Percentiles rank a stretch among this genome's conserved stretches.
phyloP scores from a whole-genome alignment of 2,329 filamentous ascomycete species.

The Colletotrichum sp. region DNA sequence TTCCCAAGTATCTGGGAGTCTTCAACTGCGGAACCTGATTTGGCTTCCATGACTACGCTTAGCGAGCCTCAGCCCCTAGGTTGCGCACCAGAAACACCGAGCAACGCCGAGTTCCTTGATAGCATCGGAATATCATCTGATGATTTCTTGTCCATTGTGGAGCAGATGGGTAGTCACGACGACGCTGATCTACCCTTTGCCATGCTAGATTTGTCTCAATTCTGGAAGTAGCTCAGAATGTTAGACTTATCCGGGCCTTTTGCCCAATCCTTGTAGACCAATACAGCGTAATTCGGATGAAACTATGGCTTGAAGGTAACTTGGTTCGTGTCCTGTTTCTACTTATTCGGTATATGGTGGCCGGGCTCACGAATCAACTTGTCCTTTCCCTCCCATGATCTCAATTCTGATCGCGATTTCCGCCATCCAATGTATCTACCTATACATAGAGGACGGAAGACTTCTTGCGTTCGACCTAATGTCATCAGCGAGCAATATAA shows the following conservation, averaged over 20 bases:
- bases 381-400: too few relatives aligned
- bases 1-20: not conserved
- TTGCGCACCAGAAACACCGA: constrained; percentile 12
- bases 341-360: not conserved
- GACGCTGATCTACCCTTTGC: not conserved
- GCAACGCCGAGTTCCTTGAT: constrained; percentile 36
- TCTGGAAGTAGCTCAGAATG: not conserved
- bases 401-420: not conserved
- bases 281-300: not conserved
- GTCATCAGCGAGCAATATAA: not conserved
- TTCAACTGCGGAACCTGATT: not conserved
- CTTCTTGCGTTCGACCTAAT: not conserved
- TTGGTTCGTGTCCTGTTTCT: not conserved
- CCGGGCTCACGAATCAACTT: too few relatives aligned
- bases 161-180: constrained; percentile 32
- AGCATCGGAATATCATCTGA: constrained; percentile 42
- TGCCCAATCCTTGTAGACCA: too few relatives aligned
- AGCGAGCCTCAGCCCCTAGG: not conserved
- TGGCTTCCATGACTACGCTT: not conserved
- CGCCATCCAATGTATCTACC: not conserved
- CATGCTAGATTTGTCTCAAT: not conserved
- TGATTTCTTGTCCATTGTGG: constrained; percentile 41
- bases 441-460: too few relatives aligned
- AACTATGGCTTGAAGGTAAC: not conserved
- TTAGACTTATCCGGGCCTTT: not conserved